phyloP scores from a whole-genome alignment of 306 rosid species.

The Ziziphus jujuba region DNA sequence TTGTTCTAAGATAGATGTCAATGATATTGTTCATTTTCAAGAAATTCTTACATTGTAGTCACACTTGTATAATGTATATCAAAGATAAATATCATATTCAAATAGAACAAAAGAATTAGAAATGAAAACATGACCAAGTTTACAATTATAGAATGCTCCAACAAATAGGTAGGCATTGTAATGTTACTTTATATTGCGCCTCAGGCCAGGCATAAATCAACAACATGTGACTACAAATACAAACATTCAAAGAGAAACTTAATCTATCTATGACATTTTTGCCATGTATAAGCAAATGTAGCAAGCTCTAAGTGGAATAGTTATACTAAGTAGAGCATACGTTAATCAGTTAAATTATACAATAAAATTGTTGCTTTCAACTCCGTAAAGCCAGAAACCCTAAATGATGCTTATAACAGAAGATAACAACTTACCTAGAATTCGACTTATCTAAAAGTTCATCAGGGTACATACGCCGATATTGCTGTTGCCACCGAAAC shows the following conservation, averaged over 20 bases:
- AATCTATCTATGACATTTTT: not conserved
- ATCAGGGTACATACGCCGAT: constrained; percentile 79
- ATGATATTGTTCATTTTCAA: not conserved
- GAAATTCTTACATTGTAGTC: not conserved
- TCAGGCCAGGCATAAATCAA: not conserved
- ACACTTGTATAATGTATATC: not conserved
- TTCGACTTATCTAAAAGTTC: constrained; percentile 79
- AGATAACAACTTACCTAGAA: constrained; percentile 55
- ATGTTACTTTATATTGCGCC: no score
- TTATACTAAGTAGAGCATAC: not conserved
- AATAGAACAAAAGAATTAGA: not conserved
- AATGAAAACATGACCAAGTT: not conserved
- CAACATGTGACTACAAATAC: not conserved
- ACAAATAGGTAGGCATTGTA: no score
- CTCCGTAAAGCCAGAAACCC: not conserved
- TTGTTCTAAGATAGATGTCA: not conserved
- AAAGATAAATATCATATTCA: not conserved
- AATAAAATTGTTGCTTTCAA: not conserved
- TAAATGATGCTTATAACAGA: not conserved
- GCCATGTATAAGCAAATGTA: not conserved
- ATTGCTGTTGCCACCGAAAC: constrained; percentile 87
- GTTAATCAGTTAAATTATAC: not conserved
- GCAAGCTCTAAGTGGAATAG: not conserved
- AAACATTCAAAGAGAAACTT: not conserved
- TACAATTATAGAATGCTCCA: no score